Conservation (phyloP, 257 asterid species). For the Petunia axillaris region DNA sequence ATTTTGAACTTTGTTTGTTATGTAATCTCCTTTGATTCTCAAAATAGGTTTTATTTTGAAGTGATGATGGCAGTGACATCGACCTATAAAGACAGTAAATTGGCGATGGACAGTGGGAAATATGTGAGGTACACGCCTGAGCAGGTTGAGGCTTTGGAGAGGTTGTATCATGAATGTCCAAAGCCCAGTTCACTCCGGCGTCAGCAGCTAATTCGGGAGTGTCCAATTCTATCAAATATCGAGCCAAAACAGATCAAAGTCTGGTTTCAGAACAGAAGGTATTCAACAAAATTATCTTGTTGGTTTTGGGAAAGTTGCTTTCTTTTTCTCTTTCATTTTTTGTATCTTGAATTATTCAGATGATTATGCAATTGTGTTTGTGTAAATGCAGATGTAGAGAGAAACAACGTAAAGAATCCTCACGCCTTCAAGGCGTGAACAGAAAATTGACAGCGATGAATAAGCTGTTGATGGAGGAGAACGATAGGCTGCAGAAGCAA, state of each 20-base stretch:
- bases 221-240: constrained; percentile 83
- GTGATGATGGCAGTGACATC: constrained; percentile 92
- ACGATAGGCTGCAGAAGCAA: constrained; percentile 95
- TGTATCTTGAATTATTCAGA: neutral
- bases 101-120: constrained; percentile 82
- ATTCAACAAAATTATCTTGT: neutral
- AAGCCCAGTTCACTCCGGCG: constrained; percentile 95
- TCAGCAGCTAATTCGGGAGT: constrained; percentile 90
- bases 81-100: constrained; percentile 62
- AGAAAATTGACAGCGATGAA: constrained; percentile 92
- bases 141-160: constrained; percentile 95
- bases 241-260: constrained; percentile 99
- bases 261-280: constrained; percentile 99
- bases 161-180: constrained; percentile 92
- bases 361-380: neutral
- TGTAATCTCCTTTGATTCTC: neutral
- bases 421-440: constrained; percentile 89
- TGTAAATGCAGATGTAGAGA: constrained; percentile 74
- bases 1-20: constrained; percentile 17
- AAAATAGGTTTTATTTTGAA: constrained; percentile 40
- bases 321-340: neutral
- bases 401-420: constrained; percentile 92
- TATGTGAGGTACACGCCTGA: constrained; percentile 98
- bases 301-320: neutral
- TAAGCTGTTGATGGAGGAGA: constrained; percentile 97